These are phyloP conservation scores for Coleophoma crateriformis DNA, from an alignment of 2,329 filamentous ascomycete genomes.

Conservation along the genomic window DNA sequence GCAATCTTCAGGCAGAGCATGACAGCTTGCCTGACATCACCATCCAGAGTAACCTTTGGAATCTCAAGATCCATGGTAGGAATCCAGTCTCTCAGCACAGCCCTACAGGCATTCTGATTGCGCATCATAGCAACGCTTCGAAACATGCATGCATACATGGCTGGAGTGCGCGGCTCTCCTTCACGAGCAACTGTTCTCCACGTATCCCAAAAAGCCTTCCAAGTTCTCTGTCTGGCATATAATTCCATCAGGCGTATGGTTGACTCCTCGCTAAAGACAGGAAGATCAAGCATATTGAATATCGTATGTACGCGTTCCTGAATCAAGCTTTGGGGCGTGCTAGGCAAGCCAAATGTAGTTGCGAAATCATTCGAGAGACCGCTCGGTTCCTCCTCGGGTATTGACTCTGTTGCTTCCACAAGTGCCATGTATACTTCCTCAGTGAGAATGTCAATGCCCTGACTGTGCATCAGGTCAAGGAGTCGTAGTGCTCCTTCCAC, in stretches of 20 bases:
- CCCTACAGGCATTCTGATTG: constrained; percentile 37
- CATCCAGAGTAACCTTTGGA: constrained; percentile 39
- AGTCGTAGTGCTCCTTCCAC: constrained; percentile 31
- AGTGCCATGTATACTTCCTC: constrained; percentile 22
- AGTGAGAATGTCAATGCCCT: constrained; percentile 32
- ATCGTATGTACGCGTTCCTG: constrained; percentile 32
- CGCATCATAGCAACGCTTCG: constrained; percentile 37
- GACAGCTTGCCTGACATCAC: constrained; percentile 40
- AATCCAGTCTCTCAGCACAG: constrained; percentile 46
- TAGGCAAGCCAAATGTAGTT: constrained; percentile 17
- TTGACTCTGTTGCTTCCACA: constrained; percentile 12
- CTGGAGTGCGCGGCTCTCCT: constrained; percentile 39
- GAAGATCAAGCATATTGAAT: constrained; percentile 38
- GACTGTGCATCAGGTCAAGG: constrained; percentile 34
- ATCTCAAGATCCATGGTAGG: constrained; percentile 53
- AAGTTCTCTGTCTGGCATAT: constrained; percentile 42
- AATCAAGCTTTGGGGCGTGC: constrained; percentile 8
- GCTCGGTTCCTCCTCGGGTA: background rate
- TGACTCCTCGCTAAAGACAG: constrained; percentile 32
- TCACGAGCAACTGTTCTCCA: constrained; percentile 52
- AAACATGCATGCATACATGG: constrained; percentile 52
- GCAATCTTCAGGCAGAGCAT: constrained; percentile 48
- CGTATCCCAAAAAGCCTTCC: constrained; percentile 53
- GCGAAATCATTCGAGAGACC: constrained; percentile 1
- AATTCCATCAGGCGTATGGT: constrained; percentile 37